Conservation (phyloP, 768 basidiomycete genomes). For the Dioszegia aurantiaca region DNA sequence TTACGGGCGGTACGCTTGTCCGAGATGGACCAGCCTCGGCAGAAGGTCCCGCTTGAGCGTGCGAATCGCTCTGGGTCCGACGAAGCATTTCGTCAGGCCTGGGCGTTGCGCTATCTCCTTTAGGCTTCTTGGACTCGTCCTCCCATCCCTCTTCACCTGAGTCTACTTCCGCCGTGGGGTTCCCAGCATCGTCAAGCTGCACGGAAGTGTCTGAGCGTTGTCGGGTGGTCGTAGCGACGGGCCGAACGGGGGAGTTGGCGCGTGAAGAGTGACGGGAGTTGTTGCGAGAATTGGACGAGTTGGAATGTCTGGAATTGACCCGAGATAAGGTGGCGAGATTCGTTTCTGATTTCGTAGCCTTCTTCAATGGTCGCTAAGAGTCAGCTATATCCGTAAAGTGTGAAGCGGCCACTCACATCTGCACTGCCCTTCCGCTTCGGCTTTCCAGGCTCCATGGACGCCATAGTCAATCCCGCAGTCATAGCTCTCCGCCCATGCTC, state of each 20-base stretch:
- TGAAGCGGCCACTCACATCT: conserved; percentile 26
- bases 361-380: conserved; percentile 30
- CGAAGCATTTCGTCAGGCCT: conserved; percentile 17
- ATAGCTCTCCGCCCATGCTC: conserved; percentile 34
- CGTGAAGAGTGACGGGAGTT: conserved; percentile 14
- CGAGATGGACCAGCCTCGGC: not conserved
- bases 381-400: not conserved
- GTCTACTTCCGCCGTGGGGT: conserved; percentile 19
- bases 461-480: conserved; percentile 39
- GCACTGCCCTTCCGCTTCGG: conserved; percentile 25
- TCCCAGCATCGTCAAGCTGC: conserved; percentile 19
- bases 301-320: conserved; percentile 30
- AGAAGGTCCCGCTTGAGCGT: conserved; percentile 6
- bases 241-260: conserved; percentile 7
- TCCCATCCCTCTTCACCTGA: conserved; percentile 41
- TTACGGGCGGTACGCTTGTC: not conserved
- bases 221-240: conserved; percentile 15
- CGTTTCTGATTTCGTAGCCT: conserved; percentile 38
- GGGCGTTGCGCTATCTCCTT: not conserved
- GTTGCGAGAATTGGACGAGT: conserved; percentile 20
- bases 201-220: conserved; percentile 25
- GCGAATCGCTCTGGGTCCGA: conserved; percentile 35
- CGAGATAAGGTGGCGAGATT: conserved; percentile 38
- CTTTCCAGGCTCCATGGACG: conserved; percentile 25
- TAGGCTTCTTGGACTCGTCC: conserved; percentile 20